phyloP scores from a whole-genome alignment of 1,284 basidiomycete species.

The Vanrija sp. region DNA sequence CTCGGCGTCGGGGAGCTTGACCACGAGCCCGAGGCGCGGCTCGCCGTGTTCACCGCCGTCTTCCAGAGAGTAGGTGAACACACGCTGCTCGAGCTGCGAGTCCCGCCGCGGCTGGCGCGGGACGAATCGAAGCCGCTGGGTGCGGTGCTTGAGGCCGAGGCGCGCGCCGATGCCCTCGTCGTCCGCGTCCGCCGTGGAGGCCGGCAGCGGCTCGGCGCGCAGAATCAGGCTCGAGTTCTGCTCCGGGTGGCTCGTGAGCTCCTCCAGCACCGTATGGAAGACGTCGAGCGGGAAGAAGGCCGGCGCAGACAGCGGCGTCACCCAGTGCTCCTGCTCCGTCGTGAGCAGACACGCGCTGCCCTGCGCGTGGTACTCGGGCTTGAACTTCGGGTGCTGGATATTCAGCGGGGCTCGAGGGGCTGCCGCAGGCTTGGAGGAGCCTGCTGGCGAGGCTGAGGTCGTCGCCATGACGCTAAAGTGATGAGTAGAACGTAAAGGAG shows the following conservation, averaged over 20 bases:
- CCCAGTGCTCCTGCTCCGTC: constrained; percentile 13
- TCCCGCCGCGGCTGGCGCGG: constrained; percentile 44
- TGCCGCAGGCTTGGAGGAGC: too few relatives aligned
- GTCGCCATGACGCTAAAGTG: too few relatives aligned
- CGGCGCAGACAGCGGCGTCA: constrained; percentile 20
- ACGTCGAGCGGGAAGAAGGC: constrained; percentile 33
- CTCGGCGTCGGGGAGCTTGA: constrained; percentile 33
- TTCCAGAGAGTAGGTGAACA: neutral
- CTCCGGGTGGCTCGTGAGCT: constrained; percentile 44
- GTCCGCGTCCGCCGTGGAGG: neutral
- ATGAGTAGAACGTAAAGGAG: too few relatives aligned
- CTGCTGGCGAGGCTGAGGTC: too few relatives aligned
- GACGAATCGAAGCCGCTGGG: constrained; percentile 31
- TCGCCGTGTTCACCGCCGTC: neutral
- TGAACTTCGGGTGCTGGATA: constrained; percentile 18
- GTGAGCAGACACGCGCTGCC: constrained; percentile 1
- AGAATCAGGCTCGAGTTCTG: constrained; percentile 45
- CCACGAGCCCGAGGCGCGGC: constrained; percentile 26
- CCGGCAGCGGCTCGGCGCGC: constrained; percentile 33
- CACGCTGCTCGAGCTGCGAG: constrained; percentile 32
- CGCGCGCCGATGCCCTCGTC: constrained; percentile 10
- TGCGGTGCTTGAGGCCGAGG: constrained; percentile 27
- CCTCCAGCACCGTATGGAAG: constrained; percentile 35
- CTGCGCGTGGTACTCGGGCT: constrained; percentile 9
- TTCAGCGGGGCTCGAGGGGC: neutral